These are phyloP conservation scores for Geotrichum klebahnii DNA, from an alignment of 1,139 yeast species.

Conservation along the genomic window DNA sequence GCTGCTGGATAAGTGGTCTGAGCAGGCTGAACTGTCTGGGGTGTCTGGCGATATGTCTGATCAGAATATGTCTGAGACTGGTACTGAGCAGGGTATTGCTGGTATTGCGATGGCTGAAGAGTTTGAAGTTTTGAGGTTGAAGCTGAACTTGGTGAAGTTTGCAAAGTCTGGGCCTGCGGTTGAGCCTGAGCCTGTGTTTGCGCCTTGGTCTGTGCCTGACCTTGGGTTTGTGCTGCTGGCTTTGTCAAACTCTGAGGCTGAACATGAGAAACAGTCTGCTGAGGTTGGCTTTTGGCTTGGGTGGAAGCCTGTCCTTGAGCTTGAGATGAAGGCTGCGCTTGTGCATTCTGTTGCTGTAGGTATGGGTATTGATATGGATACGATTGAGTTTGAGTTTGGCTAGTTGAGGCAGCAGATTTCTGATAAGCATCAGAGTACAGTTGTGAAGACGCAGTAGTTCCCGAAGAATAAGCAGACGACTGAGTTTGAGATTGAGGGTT, in stretches of 20 bases:
- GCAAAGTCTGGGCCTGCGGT: no score
- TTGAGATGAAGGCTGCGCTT: conserved; percentile 1
- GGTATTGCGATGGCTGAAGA: background rate
- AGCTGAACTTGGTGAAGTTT: background rate
- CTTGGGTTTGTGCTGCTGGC: no score
- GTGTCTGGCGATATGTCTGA: background rate
- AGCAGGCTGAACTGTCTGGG: background rate
- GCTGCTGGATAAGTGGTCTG: no score
- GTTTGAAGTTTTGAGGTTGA: conserved; percentile 6
- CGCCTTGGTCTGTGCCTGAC: conserved; percentile 5
- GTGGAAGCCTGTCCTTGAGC: conserved; percentile 7
- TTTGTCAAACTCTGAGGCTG: conserved; percentile 3
- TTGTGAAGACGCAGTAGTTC: background rate
- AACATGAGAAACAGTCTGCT: conserved; percentile 1
- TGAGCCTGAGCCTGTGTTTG: no score
- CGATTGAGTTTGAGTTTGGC: background rate
- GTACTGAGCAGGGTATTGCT: background rate
- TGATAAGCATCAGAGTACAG: background rate
- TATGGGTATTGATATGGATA: no score
- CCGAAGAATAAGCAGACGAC: background rate
- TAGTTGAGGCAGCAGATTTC: background rate
- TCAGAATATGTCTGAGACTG: background rate
- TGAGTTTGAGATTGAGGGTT: background rate
- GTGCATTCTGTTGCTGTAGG: no score
- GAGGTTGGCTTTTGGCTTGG: background rate